Evolutionary conservation across 306 rosid species (phyloP), one percentile per base, ranked within the genome.

Genomic region (Ochetophila trinervis): DNA sequence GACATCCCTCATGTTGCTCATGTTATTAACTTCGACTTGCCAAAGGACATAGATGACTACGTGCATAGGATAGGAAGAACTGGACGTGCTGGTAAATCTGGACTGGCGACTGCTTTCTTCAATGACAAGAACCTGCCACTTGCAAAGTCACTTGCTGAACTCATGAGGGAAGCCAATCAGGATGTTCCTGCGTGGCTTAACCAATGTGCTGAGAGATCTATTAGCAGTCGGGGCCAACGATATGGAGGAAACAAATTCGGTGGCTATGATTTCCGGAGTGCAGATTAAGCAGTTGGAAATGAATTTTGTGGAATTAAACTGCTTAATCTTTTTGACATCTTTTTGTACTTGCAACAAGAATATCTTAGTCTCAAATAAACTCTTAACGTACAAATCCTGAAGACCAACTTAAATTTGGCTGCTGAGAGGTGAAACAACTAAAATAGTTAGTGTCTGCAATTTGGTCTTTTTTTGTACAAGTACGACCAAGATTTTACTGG

Each of bases 31-130:
- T 80, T 80, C 23, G 85, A 80, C 60, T 61, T 80, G 53, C 85
- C 85, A 22, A 76, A 74, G 32, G 68, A 64, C 58, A 80, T 80
- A 35, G 85, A 80, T 51, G 78, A 76, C 66, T 76, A 76, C 13
- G 85, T 80, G 51, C 82, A 80, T 47, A 54, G 81, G 70, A 80
- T 80, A 45, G 82, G 81, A 18, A 47, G 85, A 12, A 80, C 85
- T 0, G 85, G 85, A 24, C 82, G 85, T 49, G 85, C 85, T 60
- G 79, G 85, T 47, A 80, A 76, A 27, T 76, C 76, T 20, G 81
- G 82, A 36, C 66, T 76, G 30, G 81, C 81, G 19, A 80, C 85
- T 64, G 85, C 85, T 13, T 80, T 80, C 67, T 76, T 80, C 56
- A 59, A 56, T 54, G 73, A 69, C 18, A 73, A 72, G 67, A 80